These are phyloP conservation scores for Pilaira anomala DNA, from an alignment of 192 early-diverging fungal genomes.

Conservation along the genomic window DNA sequence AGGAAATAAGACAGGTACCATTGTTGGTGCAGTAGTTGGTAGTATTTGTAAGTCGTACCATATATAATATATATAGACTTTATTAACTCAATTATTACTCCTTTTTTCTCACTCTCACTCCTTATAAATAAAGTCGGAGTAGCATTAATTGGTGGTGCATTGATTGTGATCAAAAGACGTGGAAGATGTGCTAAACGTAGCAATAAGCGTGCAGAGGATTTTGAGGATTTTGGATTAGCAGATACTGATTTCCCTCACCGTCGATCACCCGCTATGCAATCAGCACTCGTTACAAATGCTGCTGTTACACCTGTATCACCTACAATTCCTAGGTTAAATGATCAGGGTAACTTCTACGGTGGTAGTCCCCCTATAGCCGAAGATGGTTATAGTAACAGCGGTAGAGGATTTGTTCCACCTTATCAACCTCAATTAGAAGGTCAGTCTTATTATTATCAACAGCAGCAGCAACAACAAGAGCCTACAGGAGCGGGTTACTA, in stretches of 20 bases:
- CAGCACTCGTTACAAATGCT: neutral
- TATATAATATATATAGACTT: neutral
- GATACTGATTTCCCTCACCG: constrained; percentile 31
- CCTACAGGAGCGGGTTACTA: constrained; percentile 20
- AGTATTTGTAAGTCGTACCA: constrained; percentile 11
- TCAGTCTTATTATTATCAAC: constrained; percentile 1
- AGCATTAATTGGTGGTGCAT: constrained; percentile 33
- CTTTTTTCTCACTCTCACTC: neutral
- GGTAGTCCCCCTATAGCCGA: neutral
- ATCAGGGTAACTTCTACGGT: constrained; percentile 17
- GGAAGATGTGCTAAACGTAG: constrained; percentile 34
- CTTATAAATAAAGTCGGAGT: constrained; percentile 24
- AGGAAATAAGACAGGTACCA: constrained; percentile 16
- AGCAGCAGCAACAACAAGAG: constrained; percentile 4
- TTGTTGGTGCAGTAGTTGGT: constrained; percentile 20
- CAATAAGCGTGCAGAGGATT: constrained; percentile 19
- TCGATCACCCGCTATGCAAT: constrained; percentile 21
- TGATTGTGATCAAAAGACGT: constrained; percentile 30
- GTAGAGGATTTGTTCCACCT: neutral
- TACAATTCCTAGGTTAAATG: constrained; percentile 26
- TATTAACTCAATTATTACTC: neutral
- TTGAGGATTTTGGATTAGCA: constrained; percentile 37
- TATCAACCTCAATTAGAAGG: constrained; percentile 20
- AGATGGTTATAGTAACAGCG: neutral
- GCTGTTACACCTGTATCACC: constrained; percentile 11